phyloP scores from a whole-genome alignment of 2,329 filamentous ascomycete species.

The Aspergillus sp. region DNA sequence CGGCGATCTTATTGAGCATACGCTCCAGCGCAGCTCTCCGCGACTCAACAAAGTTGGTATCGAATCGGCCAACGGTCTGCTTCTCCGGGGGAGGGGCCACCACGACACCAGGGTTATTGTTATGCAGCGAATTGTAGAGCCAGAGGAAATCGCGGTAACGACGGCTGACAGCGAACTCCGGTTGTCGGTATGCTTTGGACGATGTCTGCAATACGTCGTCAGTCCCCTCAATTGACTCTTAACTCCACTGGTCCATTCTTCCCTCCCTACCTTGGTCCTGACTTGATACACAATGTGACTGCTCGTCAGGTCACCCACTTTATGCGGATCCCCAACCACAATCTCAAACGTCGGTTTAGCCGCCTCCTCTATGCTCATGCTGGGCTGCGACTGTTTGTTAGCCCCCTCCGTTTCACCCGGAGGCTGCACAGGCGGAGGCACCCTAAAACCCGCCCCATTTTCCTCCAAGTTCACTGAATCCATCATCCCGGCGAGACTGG shows the following conservation, averaged over 20 bases:
- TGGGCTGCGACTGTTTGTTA: constrained; percentile 56
- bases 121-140: constrained; percentile 91
- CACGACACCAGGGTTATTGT: constrained; percentile 89
- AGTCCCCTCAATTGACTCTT: not conserved
- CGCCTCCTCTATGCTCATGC: constrained; percentile 85
- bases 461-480: constrained; percentile 67
- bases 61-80: constrained; percentile 91
- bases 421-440: constrained; percentile 53
- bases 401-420: constrained; percentile 36
- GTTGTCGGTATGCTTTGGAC: constrained; percentile 87
- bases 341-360: constrained; percentile 88
- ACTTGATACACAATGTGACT: constrained; percentile 98
- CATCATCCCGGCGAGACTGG: constrained; percentile 45
- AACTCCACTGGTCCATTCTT: not conserved
- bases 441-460: constrained; percentile 55
- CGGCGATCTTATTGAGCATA: constrained; percentile 94
- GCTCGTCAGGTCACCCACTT: constrained; percentile 92
- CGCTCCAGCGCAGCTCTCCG: constrained; percentile 84
- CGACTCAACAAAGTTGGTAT: constrained; percentile 92
- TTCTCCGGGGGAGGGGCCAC: constrained; percentile 96
- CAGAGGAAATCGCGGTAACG: constrained; percentile 95
- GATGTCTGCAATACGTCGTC: constrained; percentile 56
- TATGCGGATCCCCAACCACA: constrained; percentile 89
- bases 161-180: constrained; percentile 87
- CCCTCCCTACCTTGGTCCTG: constrained; percentile 63